phyloP scores from a whole-genome alignment of 768 basidiomycete genomes.

The Phanerodontia chrysosporium region DNA sequence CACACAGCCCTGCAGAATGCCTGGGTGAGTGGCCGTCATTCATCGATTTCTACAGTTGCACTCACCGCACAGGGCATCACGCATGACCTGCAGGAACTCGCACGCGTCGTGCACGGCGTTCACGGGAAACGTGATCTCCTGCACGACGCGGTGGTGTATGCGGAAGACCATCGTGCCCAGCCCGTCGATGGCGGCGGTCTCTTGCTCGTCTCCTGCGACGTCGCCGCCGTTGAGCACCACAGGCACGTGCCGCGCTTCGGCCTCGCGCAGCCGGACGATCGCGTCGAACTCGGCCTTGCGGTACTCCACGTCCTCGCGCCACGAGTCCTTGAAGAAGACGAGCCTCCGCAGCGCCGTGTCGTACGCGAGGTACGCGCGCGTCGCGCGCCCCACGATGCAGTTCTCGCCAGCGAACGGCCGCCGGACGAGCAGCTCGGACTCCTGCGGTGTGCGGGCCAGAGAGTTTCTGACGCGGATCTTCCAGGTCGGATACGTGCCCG shows the following conservation, averaged over 20 bases:
- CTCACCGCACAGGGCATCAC: conserved; percentile 5
- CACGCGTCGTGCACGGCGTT: background rate
- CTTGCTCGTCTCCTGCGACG: background rate
- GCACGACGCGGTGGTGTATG: conserved; percentile 6
- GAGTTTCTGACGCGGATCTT: background rate
- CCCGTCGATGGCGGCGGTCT: background rate
- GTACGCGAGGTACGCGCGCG: background rate
- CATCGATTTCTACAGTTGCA: background rate
- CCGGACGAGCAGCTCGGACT: background rate
- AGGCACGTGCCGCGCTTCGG: conserved; percentile 1
- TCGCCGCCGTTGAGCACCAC: background rate
- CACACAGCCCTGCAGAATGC: background rate
- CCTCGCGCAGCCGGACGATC: background rate
- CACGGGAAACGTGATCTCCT: background rate
- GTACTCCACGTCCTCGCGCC: background rate
- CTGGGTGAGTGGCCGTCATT: too few species aligned
- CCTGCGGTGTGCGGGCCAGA: too few species aligned
- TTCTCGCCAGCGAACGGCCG: background rate
- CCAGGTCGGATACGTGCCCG: background rate
- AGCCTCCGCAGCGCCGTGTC: background rate
- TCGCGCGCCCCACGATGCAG: background rate
- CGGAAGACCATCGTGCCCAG: background rate
- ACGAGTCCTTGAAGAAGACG: conserved; percentile 3
- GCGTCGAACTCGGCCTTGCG: background rate
- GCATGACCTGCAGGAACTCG: conserved; percentile 1